These are phyloP conservation scores for Penicillium desertorum DNA, from an alignment of 495 filamentous ascomycete genomes.

Conservation along the genomic window DNA sequence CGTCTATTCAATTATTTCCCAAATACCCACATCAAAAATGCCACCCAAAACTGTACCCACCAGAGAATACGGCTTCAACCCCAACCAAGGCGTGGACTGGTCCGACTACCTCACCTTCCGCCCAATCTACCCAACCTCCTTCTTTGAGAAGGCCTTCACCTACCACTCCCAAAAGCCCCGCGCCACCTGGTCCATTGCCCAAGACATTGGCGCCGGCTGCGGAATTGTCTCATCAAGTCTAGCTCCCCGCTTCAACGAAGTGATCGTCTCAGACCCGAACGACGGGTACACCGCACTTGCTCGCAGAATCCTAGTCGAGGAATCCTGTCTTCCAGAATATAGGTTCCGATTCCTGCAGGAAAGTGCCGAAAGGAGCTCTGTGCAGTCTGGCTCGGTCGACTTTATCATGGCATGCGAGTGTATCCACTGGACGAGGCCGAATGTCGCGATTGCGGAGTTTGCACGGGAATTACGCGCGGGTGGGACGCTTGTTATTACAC, in stretches of 20 bases:
- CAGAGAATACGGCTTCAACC: slow-evolving; percentile 5
- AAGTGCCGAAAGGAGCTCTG: slow-evolving; percentile 3
- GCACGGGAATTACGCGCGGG: neutral
- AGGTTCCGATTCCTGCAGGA: slow-evolving; percentile 4
- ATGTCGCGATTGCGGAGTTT: slow-evolving; percentile 5
- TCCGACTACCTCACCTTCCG: slow-evolving; percentile 9
- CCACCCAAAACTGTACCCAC: neutral
- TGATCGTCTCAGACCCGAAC: slow-evolving; percentile 9
- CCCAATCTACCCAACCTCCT: slow-evolving; percentile 8
- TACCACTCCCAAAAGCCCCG: slow-evolving; percentile 4
- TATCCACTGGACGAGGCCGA: slow-evolving; percentile 9
- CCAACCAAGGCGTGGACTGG: slow-evolving; percentile 8
- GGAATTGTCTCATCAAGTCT: slow-evolving; percentile 9
- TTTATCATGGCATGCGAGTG: slow-evolving; percentile 8
- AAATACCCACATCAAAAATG: neutral
- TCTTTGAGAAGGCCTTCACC: slow-evolving; percentile 5
- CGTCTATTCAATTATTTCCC: neutral
- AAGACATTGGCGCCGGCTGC: slow-evolving; percentile 10
- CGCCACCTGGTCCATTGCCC: neutral
- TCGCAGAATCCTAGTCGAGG: slow-evolving; percentile 3
- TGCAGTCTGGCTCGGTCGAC: slow-evolving; percentile 3
- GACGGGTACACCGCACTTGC: slow-evolving; percentile 8
- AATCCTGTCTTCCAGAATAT: neutral
- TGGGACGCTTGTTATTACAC: slow-evolving; percentile 5
- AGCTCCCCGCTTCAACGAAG: slow-evolving; percentile 3